Evolutionary conservation across 495 filamentous ascomycete genomes (phyloP).

Genomic region (Neurospora pannonica): DNA sequence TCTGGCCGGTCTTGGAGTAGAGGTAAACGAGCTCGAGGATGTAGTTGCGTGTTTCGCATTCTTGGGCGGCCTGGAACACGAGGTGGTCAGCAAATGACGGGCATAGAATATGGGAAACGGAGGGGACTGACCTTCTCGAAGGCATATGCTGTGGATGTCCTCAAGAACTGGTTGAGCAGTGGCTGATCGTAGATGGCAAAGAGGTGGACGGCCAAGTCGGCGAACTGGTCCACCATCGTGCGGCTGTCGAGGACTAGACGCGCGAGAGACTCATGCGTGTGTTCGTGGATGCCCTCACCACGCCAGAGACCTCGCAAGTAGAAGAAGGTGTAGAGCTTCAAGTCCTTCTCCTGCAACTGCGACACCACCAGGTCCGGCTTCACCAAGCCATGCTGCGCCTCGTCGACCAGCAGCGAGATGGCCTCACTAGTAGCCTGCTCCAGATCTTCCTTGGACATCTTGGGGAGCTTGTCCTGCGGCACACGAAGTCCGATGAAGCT

Average conservation of each 20-base stretch:
- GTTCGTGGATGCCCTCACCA: constrained; percentile 47
- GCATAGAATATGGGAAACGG: not conserved
- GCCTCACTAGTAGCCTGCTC: constrained; percentile 71
- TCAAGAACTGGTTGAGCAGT: constrained; percentile 79
- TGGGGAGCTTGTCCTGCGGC: constrained; percentile 57
- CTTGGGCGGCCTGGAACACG: constrained; percentile 47
- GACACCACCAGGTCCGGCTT: constrained; percentile 64
- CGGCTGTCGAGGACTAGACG: constrained; percentile 49
- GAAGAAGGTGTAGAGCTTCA: constrained; percentile 76
- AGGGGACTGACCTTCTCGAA: constrained; percentile 50
- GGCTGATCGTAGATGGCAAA: constrained; percentile 76
- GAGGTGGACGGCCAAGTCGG: constrained; percentile 72
- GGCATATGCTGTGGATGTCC: constrained; percentile 68
- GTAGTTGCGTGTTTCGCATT: constrained; percentile 70
- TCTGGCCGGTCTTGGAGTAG: constrained; percentile 87
- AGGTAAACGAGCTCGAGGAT: constrained; percentile 89
- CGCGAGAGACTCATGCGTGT: constrained; percentile 32
- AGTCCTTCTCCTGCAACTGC: constrained; percentile 52
- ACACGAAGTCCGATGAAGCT: constrained; percentile 82
- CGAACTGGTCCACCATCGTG: constrained; percentile 72
- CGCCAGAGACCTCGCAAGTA: constrained; percentile 82
- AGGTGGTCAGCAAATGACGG: constrained; percentile 1
- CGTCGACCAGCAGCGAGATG: constrained; percentile 77
- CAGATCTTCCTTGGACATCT: constrained; percentile 58
- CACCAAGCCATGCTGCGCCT: constrained; percentile 81